Conservation (phyloP, 2,329 filamentous ascomycete species). For the Pleoardoris graminearum region DNA sequence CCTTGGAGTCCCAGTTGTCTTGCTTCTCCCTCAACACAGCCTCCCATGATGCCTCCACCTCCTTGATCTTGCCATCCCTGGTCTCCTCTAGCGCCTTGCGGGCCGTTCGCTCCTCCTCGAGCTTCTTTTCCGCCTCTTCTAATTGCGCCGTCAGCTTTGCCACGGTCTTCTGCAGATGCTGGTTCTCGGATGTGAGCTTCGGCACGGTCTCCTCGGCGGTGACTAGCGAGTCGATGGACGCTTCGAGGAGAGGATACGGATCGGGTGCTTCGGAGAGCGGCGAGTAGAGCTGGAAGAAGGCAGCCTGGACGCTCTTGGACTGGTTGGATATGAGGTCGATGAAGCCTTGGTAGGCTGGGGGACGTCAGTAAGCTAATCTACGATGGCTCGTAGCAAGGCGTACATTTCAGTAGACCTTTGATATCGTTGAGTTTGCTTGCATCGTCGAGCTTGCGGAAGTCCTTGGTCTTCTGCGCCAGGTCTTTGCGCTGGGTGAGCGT, state of each 20-base stretch:
- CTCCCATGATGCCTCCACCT: slow-evolving; percentile 86
- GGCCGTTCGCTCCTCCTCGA: slow-evolving; percentile 76
- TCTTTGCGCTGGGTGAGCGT: slow-evolving; percentile 97
- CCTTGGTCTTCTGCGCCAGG: slow-evolving; percentile 97
- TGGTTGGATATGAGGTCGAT: slow-evolving; percentile 96
- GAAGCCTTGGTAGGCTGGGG: slow-evolving; percentile 90
- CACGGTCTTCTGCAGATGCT: slow-evolving; percentile 80
- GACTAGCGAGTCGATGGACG: slow-evolving; percentile 91
- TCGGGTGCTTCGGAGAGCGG: slow-evolving; percentile 94
- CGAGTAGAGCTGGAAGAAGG: slow-evolving; percentile 91
- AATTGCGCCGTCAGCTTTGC: slow-evolving; percentile 75
- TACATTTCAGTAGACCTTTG: slow-evolving; percentile 86
- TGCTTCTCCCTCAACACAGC: slow-evolving; percentile 91
- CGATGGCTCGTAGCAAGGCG: background rate
- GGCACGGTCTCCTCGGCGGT: slow-evolving; percentile 90
- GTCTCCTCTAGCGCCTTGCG: slow-evolving; percentile 76
- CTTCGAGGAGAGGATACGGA: slow-evolving; percentile 93
- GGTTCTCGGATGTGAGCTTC: slow-evolving; percentile 84
- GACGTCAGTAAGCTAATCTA: slow-evolving; percentile 19
- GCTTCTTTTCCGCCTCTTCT: slow-evolving; percentile 76
- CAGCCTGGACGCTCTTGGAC: slow-evolving; percentile 89
- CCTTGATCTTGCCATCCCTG: slow-evolving; percentile 79
- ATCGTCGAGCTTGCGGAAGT: slow-evolving; percentile 94
- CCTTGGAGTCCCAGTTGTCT: slow-evolving; percentile 94
- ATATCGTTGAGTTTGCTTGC: slow-evolving; percentile 81